Conservation (phyloP, 192 early-diverging fungal genomes). For the Linnemannia zychae region DNA sequence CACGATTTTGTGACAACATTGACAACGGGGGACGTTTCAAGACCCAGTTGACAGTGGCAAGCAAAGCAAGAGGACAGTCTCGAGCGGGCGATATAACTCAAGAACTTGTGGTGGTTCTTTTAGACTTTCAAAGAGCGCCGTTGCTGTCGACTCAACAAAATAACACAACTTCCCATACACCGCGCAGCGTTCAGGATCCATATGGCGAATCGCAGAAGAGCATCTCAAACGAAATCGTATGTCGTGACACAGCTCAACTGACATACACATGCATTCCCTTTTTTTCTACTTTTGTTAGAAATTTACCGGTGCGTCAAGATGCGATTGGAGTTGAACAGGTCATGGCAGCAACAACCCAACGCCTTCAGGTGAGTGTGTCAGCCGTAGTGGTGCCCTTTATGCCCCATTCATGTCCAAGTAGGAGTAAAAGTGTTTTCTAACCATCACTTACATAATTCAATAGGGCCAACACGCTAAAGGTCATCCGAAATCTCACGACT, state of each 20-base stretch:
- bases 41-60: neutral
- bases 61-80: neutral
- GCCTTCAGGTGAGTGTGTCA: conserved; percentile 64
- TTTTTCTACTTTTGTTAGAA: conserved; percentile 62
- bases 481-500: conserved; percentile 61
- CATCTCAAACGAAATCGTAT: no score
- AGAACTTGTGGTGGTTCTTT: no score
- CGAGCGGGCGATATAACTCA: neutral
- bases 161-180: neutral
- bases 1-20: neutral
- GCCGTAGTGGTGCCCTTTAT: neutral
- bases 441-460: conserved; percentile 4
- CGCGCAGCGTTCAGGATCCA: neutral
- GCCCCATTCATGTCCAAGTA: neutral
- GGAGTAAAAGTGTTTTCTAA: neutral
- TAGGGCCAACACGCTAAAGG: conserved; percentile 61
- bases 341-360: conserved; percentile 74
- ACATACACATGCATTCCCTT: neutral
- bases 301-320: conserved; percentile 96
- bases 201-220: neutral
- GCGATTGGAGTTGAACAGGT: conserved; percentile 80
- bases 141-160: no score
- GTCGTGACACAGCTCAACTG: neutral
- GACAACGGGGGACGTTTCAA: neutral
- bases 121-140: no score